Evolutionary conservation across 2,329 filamentous ascomycete species (phyloP).

Genomic region (Tolypocladium tundrense): DNA sequence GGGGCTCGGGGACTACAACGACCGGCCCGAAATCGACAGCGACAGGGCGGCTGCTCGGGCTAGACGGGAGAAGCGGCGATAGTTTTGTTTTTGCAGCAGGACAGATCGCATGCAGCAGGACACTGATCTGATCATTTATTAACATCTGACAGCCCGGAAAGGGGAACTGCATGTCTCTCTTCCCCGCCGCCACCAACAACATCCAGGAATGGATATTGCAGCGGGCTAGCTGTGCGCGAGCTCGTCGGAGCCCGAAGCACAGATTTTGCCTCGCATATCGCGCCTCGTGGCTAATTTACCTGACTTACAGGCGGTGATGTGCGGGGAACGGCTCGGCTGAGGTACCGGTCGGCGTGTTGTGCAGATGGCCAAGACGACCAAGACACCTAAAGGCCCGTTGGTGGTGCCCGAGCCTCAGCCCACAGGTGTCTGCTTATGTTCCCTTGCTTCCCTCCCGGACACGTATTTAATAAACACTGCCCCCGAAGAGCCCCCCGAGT

Average conservation of each 20-base stretch:
- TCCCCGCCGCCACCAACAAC: not conserved
- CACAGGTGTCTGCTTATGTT: not conserved
- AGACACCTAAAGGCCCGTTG: not conserved
- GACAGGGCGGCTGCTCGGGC: not conserved
- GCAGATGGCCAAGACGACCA: not conserved
- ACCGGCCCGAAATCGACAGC: not conserved
- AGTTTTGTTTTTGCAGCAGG: not conserved
- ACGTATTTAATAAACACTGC: not conserved
- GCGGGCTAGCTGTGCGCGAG: not conserved
- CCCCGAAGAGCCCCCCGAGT: not conserved
- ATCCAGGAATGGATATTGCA: not conserved
- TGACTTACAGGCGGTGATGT: no score
- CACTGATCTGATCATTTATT: not conserved
- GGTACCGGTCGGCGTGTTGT: not conserved
- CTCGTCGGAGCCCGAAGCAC: not conserved
- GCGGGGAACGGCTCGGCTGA: no score
- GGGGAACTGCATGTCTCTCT: not conserved
- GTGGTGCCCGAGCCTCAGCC: not conserved
- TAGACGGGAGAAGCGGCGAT: not conserved
- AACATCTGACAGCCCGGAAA: not conserved
- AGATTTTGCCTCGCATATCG: not conserved
- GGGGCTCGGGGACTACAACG: not conserved
- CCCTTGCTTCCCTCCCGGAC: not conserved
- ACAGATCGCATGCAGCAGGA: not conserved
- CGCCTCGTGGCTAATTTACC: no score